Evolutionary conservation across 305 asterid genomes (phyloP).

Genomic region (Ruellia speciosa): DNA sequence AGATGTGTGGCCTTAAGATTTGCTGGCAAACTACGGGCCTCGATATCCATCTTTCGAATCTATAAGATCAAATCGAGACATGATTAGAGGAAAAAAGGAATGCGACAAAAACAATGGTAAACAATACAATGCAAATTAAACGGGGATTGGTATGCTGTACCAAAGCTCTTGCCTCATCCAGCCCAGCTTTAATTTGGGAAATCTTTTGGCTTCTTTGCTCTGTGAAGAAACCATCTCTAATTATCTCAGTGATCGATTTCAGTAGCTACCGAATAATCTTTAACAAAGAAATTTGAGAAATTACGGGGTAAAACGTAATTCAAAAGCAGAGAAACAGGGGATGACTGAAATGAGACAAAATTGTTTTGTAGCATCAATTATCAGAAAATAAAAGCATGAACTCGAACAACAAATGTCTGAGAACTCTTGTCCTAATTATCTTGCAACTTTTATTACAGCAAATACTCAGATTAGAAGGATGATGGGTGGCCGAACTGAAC

Average conservation of each 20-base stretch:
- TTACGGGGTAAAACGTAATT: too few species aligned
- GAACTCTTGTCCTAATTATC: too few species aligned
- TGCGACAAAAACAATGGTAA: too few species aligned
- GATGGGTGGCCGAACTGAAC: neutral
- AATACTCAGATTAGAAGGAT: neutral
- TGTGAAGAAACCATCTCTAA: slow-evolving; percentile 17
- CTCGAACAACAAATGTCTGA: too few species aligned
- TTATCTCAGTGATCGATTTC: neutral
- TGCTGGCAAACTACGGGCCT: slow-evolving; percentile 53
- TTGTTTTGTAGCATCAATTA: too few species aligned
- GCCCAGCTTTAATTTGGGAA: slow-evolving; percentile 35
- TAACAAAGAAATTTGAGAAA: neutral
- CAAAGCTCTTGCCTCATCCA: slow-evolving; percentile 49
- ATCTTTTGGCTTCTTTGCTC: slow-evolving; percentile 47
- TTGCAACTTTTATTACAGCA: neutral
- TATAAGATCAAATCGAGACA: slow-evolving; percentile 1
- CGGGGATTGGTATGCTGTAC: slow-evolving; percentile 17
- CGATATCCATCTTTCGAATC: slow-evolving; percentile 57
- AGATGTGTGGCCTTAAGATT: slow-evolving; percentile 48
- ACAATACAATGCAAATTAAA: too few species aligned
- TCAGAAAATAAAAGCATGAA: too few species aligned
- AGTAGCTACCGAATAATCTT: neutral
- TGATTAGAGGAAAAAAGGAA: neutral
- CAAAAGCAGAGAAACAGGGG: too few species aligned
- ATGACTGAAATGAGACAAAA: too few species aligned